Evolutionary conservation across 2,329 filamentous ascomycete genomes (phyloP).

Genomic region (Nemania sp.): DNA sequence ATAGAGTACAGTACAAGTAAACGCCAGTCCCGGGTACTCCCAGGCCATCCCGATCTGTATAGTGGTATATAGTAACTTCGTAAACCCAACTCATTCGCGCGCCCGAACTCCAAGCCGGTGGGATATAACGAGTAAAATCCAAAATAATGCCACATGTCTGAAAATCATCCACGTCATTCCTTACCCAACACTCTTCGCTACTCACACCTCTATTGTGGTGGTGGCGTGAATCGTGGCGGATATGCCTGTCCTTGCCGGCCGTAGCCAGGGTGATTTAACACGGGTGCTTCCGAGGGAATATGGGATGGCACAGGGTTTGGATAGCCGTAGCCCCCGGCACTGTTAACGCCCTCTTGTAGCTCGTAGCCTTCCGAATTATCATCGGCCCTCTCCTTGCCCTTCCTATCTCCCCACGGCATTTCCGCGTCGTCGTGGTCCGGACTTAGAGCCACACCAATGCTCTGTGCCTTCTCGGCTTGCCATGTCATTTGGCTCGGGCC

Average conservation of each 20-base stretch:
- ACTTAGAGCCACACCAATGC: conserved; percentile 60
- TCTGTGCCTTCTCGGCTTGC: conserved; percentile 53
- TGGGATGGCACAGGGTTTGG: conserved; percentile 38
- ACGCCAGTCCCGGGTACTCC: conserved; percentile 16
- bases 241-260: conserved; percentile 52
- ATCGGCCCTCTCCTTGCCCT: conserved; percentile 55
- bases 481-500: conserved; percentile 51
- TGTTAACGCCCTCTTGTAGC: conserved; percentile 59
- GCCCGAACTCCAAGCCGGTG: conserved; percentile 35
- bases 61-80: conserved; percentile 13
- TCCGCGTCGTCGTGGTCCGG: conserved; percentile 52
- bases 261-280: conserved; percentile 61
- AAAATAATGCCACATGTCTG: not conserved
- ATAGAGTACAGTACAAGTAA: conserved; percentile 21
- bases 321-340: conserved; percentile 46
- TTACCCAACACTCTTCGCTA: not conserved
- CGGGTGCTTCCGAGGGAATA: conserved; percentile 52
- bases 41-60: conserved; percentile 7
- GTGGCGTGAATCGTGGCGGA: conserved; percentile 24
- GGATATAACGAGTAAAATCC: conserved; percentile 11
- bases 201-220: not conserved
- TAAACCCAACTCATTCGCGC: conserved; percentile 11
- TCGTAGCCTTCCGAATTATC: conserved; percentile 60
- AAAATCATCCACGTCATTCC: not conserved
- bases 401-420: conserved; percentile 51